Evolutionary conservation across 306 rosid species (phyloP), one percentile per base, ranked within the genome.

Genomic region (Trifolium dubium): DNA sequence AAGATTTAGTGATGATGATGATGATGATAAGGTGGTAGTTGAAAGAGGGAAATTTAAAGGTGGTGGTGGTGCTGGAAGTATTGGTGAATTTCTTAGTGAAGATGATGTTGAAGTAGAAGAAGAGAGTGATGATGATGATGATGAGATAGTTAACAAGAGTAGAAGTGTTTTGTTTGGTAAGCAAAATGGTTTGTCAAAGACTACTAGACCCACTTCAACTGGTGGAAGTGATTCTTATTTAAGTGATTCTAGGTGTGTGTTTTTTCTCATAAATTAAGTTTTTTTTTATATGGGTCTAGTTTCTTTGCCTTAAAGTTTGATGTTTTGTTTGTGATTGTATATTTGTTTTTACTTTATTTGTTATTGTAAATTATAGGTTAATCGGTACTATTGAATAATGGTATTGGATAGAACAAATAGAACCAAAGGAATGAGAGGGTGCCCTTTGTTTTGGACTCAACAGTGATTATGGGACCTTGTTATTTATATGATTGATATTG

Each of bases 191-290:
- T 69, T 41, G 54, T 79, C 81, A 71, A 19, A 56, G 5, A 19
- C 69, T 54, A 72, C 86, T 3, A 83, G 54, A 46, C 73, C 73
- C 61, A 79, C 71, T 61, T 85, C 88, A 31, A 1, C 93, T 8
- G 82, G 76, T 29, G 72, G 84, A 75, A 82, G 89, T 55, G 93
- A 77, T 19, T 92, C 93, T 61, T 92, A 92, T 9, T 43, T 53
- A 49, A 49, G 10, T 49, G 55, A n/a, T n/a, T 49, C 55, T 14
- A n/a, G 92, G 99, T 94, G 65, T 58, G 18, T 60, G 46, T 17
- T 7, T 69, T 19, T 13, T 8, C 7, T 32, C 10, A 9, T 74
- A 8, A 51, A 39, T 10, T 5, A 39, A 40, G 23, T 0, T 41
- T 67, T 1, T 5, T 55, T 40, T 1, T 66, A 19, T 17, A 10